These are phyloP conservation scores for Phialophora macrospora DNA, from an alignment of 2,329 filamentous ascomycete species.

Conservation along the genomic window DNA sequence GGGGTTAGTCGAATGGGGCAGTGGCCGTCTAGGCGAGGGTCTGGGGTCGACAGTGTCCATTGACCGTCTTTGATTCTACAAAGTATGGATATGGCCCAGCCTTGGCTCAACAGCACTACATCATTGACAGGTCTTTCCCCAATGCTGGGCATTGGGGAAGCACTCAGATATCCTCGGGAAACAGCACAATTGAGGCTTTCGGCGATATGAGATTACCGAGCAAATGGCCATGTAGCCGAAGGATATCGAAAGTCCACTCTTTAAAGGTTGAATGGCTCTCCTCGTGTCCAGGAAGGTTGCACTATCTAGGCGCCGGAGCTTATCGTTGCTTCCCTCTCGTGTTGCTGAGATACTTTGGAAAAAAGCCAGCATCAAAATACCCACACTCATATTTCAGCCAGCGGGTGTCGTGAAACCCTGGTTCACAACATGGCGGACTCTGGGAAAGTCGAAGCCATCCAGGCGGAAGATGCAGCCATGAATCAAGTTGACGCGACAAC, in stretches of 20 bases:
- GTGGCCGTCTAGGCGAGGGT: neutral
- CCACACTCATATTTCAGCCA: neutral
- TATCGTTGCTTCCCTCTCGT: neutral
- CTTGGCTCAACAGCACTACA: slow-evolving; percentile 6
- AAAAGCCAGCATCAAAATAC: neutral
- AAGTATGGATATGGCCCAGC: slow-evolving; percentile 2
- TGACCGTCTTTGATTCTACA: neutral
- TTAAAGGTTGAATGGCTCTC: slow-evolving; percentile 1
- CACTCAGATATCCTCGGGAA: slow-evolving; percentile 11
- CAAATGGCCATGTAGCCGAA: neutral
- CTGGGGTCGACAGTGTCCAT: neutral
- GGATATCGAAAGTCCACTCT: neutral
- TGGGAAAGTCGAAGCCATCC: slow-evolving; percentile 15
- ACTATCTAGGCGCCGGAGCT: neutral
- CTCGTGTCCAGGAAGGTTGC: neutral
- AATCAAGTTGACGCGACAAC: slow-evolving; percentile 2
- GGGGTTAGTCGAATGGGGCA: neutral
- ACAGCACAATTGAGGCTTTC: neutral
- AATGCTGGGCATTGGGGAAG: neutral
- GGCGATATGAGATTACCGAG: slow-evolving; percentile 1
- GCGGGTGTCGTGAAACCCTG: neutral
- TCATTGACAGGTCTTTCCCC: neutral
- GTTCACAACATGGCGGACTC: slow-evolving; percentile 3
- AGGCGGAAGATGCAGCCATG: slow-evolving; percentile 7
- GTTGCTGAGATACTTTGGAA: neutral